Evolutionary conservation across 345 rosid species (phyloP), one percentile per base, ranked within the genome.

Genomic region (Draba incana): DNA sequence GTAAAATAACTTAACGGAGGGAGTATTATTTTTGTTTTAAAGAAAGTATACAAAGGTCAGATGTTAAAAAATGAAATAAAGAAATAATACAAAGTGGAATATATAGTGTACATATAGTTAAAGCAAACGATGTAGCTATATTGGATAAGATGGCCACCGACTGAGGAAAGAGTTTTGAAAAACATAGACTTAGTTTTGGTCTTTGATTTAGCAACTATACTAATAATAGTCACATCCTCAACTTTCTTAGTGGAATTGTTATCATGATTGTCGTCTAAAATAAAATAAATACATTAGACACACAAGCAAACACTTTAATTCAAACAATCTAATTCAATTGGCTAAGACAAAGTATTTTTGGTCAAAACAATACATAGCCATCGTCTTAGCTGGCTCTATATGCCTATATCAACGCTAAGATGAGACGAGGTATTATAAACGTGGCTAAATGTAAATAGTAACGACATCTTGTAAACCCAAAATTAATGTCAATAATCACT

Each of bases 91-190:
- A 42, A 49, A 30, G 50, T 48, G 72, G n/a, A 49, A 57, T 59
- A 58, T 28, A 33, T 28, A 20, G 20, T 20, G 20, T 20, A 20
- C 20, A 44, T 47, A 61, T 16, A 11, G 6, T 10, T 5, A 9
- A 7, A 39, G n/a, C 8, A 38, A 48, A 50, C 41, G 52, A 41
- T 30, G 58, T 69, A 65, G 20, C 12, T 15, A 3, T 5, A n/a
- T 6, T 43, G 68, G 68, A 70, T 70, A 70, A 61, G 68, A 70
- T 61, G 61, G 68, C 61, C 75, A 52, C 33, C 54, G 23, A 52
- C 31, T 42, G 10, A 43, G 61, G 74, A 30, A 39, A 39, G 6
- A n/a, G 38, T 24, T 27, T 43, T 8, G 7, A 23, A 12, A 68
- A 57, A 47, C 20, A 14, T 25, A 59, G 67, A 60, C 60, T 69